Percentiles rank a stretch among this genome's conserved stretches.
Evolutionary conservation across 441 rosid genomes (phyloP).

Genomic region (Gossypium gossypioides): DNA sequence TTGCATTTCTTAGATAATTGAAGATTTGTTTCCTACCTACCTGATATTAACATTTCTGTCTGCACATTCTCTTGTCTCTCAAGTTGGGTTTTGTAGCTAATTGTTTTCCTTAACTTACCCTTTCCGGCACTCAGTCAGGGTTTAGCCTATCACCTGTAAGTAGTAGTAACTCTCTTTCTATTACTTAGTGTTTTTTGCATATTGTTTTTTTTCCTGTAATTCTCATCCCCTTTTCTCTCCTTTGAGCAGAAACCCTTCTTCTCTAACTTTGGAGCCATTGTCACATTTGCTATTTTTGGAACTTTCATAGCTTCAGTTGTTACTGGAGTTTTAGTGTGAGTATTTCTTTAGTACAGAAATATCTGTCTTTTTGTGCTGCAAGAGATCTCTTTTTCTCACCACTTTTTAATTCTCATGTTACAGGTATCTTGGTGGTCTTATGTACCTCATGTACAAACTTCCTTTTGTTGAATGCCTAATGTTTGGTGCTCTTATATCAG

Average conservation of each 20-base stretch:
- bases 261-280: constrained; percentile 94
- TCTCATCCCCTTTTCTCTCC: background rate
- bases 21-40: background rate
- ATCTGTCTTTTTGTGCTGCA: background rate
- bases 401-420: constrained; percentile 12
- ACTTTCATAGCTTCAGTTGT: constrained; percentile 79
- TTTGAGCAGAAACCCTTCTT: constrained; percentile 81
- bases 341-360: constrained; percentile 10
- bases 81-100: background rate
- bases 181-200: background rate
- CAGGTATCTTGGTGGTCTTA: constrained; percentile 83
- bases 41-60: background rate
- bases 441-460: constrained; percentile 73
- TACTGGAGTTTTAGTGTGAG: constrained; percentile 84
- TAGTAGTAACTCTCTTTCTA: constrained; percentile 11
- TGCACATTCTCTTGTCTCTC: background rate
- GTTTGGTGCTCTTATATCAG: constrained; percentile 97
- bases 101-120: constrained; percentile 47
- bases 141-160: constrained; percentile 88
- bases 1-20: background rate
- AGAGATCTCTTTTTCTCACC: background rate
- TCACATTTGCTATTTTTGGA: constrained; percentile 79
- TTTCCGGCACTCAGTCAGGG: constrained; percentile 70
- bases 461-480: constrained; percentile 89
- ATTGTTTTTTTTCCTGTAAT: background rate